These are phyloP conservation scores for Coemansia sp. DNA, from an alignment of 192 early-diverging fungal genomes.

Conservation along the genomic window DNA sequence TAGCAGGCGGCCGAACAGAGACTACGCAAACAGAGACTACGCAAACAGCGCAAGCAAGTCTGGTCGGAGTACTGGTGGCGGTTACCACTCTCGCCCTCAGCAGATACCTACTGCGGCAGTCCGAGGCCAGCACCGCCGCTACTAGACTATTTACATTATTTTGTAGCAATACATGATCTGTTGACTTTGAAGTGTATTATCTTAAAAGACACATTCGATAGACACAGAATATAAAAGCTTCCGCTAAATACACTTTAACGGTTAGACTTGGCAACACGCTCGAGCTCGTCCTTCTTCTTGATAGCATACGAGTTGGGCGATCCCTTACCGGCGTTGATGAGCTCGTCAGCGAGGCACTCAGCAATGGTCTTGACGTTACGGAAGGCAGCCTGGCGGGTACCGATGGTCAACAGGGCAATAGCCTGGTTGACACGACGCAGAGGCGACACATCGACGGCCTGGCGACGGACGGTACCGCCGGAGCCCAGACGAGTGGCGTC, in stretches of 20 bases:
- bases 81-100: neutral
- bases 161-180: neutral
- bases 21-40: neutral
- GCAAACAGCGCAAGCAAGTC: neutral
- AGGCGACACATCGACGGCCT: slow-evolving; percentile 99
- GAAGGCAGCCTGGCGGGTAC: slow-evolving; percentile 97
- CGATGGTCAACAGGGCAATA: slow-evolving; percentile 91
- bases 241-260: slow-evolving; percentile 31
- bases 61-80: neutral
- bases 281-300: slow-evolving; percentile 99
- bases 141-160: neutral
- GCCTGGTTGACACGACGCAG: slow-evolving; percentile 98
- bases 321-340: slow-evolving; percentile 98
- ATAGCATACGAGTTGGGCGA: slow-evolving; percentile 99
- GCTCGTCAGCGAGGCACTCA: slow-evolving; percentile 99
- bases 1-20: slow-evolving; percentile 1
- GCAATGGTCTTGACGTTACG: slow-evolving; percentile 99
- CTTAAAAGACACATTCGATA: neutral
- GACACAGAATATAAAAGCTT: slow-evolving; percentile 9
- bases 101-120: neutral
- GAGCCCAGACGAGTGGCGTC: slow-evolving; percentile 99
- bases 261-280: slow-evolving; percentile 66
- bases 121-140: slow-evolving; percentile 2
- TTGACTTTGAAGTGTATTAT: slow-evolving; percentile 1
- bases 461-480: slow-evolving; percentile 96